Evolutionary conservation across 306 rosid genomes (phyloP).

Genomic region (Delonix regia): DNA sequence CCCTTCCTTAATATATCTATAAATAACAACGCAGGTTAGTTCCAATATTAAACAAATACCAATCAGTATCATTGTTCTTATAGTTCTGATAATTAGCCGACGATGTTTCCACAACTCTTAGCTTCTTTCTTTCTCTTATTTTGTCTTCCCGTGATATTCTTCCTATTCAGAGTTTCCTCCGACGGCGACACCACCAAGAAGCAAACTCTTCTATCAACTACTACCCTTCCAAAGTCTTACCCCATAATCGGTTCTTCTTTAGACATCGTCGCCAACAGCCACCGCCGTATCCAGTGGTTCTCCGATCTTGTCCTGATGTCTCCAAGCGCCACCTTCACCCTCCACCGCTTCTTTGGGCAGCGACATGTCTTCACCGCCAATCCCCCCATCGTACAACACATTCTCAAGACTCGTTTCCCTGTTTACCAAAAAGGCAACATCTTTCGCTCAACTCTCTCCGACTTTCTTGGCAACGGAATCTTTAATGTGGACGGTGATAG

Average conservation of each 20-base stretch:
- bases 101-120: not conserved
- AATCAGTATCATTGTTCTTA: too few species aligned
- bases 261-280: not conserved
- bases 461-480: constrained; percentile 34
- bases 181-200: not conserved
- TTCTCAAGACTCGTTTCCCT: not conserved
- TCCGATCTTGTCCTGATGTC: constrained; percentile 51
- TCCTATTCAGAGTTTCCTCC: constrained; percentile 12
- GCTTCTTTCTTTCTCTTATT: not conserved
- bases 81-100: too few species aligned
- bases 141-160: constrained; percentile 26
- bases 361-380: constrained; percentile 50
- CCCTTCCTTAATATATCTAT: too few species aligned
- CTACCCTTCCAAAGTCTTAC: constrained; percentile 45
- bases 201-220: not conserved
- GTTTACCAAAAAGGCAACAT: not conserved
- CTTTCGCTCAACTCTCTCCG: too few species aligned
- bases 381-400: constrained; percentile 56
- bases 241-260: constrained; percentile 42
- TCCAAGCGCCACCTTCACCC: constrained; percentile 54
- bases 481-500: constrained; percentile 52
- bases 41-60: too few species aligned
- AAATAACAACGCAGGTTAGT: too few species aligned
- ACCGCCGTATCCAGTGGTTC: constrained; percentile 59
- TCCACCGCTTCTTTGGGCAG: constrained; percentile 37